A percentile compares a stretch with the other conserved stretches of the same genome.
Conservation (phyloP, 371 early-diverging fungal genomes). For the Mortierella sp. region DNA sequence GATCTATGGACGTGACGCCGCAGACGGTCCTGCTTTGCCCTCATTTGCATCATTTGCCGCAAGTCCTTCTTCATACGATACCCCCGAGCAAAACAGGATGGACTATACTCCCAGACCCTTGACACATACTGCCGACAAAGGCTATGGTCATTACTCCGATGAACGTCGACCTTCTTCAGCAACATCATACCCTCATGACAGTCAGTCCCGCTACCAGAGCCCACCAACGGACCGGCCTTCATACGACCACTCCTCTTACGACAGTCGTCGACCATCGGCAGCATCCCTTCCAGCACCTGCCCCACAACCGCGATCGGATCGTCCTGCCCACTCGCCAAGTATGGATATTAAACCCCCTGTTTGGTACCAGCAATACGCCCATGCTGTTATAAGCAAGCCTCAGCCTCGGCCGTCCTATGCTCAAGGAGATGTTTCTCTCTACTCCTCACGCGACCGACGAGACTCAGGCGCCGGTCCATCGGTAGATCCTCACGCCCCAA, state of each 20-base stretch:
- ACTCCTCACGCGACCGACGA: slow-evolving; percentile 13
- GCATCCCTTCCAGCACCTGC: slow-evolving; percentile 7
- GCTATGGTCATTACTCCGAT: slow-evolving; percentile 14
- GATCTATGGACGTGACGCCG: slow-evolving; percentile 51
- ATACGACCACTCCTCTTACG: slow-evolving; percentile 19
- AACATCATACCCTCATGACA: neutral
- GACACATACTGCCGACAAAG: neutral
- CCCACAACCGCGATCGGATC: slow-evolving; percentile 19
- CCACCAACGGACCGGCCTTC: slow-evolving; percentile 4
- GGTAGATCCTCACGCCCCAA: slow-evolving; percentile 23
- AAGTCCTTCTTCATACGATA: slow-evolving; percentile 29
- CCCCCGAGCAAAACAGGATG: slow-evolving; percentile 21
- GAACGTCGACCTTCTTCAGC: slow-evolving; percentile 14
- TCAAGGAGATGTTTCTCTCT: slow-evolving; percentile 18
- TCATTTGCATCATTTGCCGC: slow-evolving; percentile 30
- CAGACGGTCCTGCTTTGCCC: slow-evolving; percentile 28
- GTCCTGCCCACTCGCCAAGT: slow-evolving; percentile 21
- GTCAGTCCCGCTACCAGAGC: slow-evolving; percentile 16
- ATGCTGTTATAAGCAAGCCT: slow-evolving; percentile 28
- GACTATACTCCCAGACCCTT: slow-evolving; percentile 25
- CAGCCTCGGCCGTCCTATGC: slow-evolving; percentile 15
- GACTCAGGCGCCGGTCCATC: slow-evolving; percentile 25
- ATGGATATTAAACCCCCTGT: slow-evolving; percentile 35
- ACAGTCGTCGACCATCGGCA: slow-evolving; percentile 6
- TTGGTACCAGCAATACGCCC: slow-evolving; percentile 55